These are phyloP conservation scores for Brassica hybrid DNA, from an alignment of 441 rosid genomes.

Conservation along the genomic window DNA sequence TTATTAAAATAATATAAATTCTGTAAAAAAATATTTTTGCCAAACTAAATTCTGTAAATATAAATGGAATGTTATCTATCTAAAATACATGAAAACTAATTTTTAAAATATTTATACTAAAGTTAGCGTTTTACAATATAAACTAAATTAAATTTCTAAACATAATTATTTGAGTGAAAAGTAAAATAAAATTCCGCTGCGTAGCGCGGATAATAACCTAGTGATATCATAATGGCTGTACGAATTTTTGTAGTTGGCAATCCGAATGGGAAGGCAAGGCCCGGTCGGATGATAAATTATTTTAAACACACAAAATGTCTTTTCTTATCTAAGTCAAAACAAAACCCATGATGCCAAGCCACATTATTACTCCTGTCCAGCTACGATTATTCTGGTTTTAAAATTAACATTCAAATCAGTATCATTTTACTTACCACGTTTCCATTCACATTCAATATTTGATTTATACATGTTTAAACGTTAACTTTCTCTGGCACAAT, in stretches of 20 bases:
- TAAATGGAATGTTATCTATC: not conserved
- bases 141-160: too few species aligned
- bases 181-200: not conserved
- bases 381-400: not conserved
- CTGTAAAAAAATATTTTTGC: too few species aligned
- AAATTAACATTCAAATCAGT: not conserved
- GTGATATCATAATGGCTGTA: not conserved
- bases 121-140: not conserved
- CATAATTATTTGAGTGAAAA: too few species aligned
- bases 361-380: conserved; percentile 13
- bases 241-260: too few species aligned
- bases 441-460: not conserved
- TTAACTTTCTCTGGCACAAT: not conserved
- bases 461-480: not conserved
- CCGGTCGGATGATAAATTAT: too few species aligned
- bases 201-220: not conserved
- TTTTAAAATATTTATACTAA: too few species aligned
- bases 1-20: too few species aligned
- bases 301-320: not conserved
- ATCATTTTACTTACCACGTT: conserved; percentile 21
- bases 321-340: not conserved
- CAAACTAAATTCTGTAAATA: too few species aligned
- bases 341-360: conserved; percentile 9
- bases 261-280: too few species aligned
- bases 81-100: not conserved